These are phyloP conservation scores for Suhomyces panamericanus DNA, from an alignment of 1,139 yeast species.

Conservation along the genomic window DNA sequence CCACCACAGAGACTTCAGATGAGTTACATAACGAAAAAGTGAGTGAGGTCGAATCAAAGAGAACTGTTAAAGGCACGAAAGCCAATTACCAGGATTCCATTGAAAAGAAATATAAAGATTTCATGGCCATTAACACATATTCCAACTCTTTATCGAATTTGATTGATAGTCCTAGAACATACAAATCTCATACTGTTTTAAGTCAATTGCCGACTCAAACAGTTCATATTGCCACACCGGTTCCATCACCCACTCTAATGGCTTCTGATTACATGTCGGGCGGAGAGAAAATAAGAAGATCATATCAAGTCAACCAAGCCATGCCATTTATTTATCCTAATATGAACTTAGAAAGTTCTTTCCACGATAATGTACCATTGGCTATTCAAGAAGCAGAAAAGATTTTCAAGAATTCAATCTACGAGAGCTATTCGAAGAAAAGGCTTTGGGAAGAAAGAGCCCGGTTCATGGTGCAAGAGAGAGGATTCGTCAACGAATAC, in stretches of 20 bases:
- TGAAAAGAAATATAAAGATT: slow-evolving; percentile 28
- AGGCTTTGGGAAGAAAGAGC: slow-evolving; percentile 75
- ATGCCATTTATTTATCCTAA: slow-evolving; percentile 79
- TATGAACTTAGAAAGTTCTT: slow-evolving; percentile 18
- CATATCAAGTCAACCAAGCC: slow-evolving; percentile 76
- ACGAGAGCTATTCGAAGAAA: slow-evolving; percentile 62
- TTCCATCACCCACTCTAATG: slow-evolving; percentile 77
- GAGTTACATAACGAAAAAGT: background rate
- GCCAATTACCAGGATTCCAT: slow-evolving; percentile 12
- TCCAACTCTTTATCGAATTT: slow-evolving; percentile 56
- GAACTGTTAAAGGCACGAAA: background rate
- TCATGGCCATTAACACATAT: slow-evolving; percentile 45
- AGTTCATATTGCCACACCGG: slow-evolving; percentile 83
- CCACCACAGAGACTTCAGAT: background rate
- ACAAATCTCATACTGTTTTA: slow-evolving; percentile 53
- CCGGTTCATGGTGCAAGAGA: slow-evolving; percentile 69
- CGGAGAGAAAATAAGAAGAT: slow-evolving; percentile 67
- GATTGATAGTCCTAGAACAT: slow-evolving; percentile 60
- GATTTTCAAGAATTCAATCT: slow-evolving; percentile 60
- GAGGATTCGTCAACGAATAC: slow-evolving; percentile 56
- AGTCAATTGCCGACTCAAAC: slow-evolving; percentile 62
- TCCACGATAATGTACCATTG: slow-evolving; percentile 49
- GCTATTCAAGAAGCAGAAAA: slow-evolving; percentile 75
- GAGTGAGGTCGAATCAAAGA: background rate
- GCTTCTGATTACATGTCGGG: slow-evolving; percentile 58